Evolutionary conservation across 805 yeast species (phyloP), one percentile per base, ranked within the genome.

Genomic region (Isabelozyma rhagii): DNA sequence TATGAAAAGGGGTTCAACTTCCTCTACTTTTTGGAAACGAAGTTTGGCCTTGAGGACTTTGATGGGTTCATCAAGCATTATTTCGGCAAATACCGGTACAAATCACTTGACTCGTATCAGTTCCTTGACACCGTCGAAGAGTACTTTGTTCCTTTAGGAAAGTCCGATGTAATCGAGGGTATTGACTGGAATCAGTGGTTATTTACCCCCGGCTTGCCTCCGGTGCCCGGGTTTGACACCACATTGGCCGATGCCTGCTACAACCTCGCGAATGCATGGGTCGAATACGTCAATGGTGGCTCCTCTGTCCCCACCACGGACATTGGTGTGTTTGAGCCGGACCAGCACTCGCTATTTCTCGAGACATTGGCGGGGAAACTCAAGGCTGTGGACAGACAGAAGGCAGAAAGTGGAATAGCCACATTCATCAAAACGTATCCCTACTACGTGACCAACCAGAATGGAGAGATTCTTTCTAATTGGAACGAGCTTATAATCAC

Each of bases 1-100:
- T 68, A 68, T 47, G 74, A 68, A 51, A 68, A 68, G 53, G 74
- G 74, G 7, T 68, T 66, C 56, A 60, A 59, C 48, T 67, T 68
- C 49, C 55, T 67, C 28, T 65, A 53, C 47, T 59, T 62, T 49
- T 51, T 67, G 41, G 72, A 67, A 53, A 53, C 48, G 4, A 42
- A 47, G 31, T 44, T 67, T 14, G 68, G 67, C 1, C 9, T 43
- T 13, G 41, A 48, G 13, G 63, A 51, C 38, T 67, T 67, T 52
- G 66, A 67, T 49, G 60, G 58, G 15, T 67, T 67, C 39, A 64
- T 67, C 47, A 61, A 61, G 34, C 56, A 60, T 50, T 67, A 67
- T 51, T 67, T 66, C 48, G 59, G 51, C 17, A 62, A 54, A 39
- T 67, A 58, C 56, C 56, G 65, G 11, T 66, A 66, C 54, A 41